Evolutionary conservation across 2,329 filamentous ascomycete species (phyloP), one percentile per base, ranked within the genome.

Genomic region (Tolypocladium guangdongense): DNA sequence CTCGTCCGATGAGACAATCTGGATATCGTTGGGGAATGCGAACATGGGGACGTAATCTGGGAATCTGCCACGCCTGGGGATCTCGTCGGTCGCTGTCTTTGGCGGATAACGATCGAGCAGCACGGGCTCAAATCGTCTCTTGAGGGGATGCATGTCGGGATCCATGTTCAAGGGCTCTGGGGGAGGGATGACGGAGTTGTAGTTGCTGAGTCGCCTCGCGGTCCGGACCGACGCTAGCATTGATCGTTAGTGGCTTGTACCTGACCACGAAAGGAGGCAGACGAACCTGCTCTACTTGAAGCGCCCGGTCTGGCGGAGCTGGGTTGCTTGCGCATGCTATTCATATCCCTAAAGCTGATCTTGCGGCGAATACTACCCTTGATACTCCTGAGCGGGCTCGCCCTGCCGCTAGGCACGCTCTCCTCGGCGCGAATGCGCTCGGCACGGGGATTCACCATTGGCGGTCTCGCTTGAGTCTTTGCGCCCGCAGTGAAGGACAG

Each of bases 41-140:
- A 99, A 99, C 93, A 99, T 97, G 54, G 93, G 93, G 20, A 99
- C 90, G 64, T 96, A 99, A 66, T 99, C 93, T 1, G 93, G 93
- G 65, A 99, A 97, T 54, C 81, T 85, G 52, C 90, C 90, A 64
- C 93, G 81, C 63, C 87, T 80, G 60, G 88, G 82, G 51, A 87
- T 71, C 61, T 96, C 91, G 55, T 96, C 90, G 24, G 83, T 77
- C 65, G 90, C 87, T 58, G 83, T 81, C 66, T 90, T 89, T 18
- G 90, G 86, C 8, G 93, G 93, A 63, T 97, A 97, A 68, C 91
- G 82, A 69, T 99, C 93, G 33, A 99, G 81, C 24, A 99, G 75
- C n/a, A 96, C 91, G 8, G 93, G 93, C 68, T 99, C 93, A 67
- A 97, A 97, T 55, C 88, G 86, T 57, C 92, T 83, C 72, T 93